A percentile compares a stretch with the other conserved stretches of the same genome.
These are phyloP conservation scores for Exophiala dermatitidis DNA, from an alignment of 2,329 filamentous ascomycete genomes.

Conservation along the genomic window DNA sequence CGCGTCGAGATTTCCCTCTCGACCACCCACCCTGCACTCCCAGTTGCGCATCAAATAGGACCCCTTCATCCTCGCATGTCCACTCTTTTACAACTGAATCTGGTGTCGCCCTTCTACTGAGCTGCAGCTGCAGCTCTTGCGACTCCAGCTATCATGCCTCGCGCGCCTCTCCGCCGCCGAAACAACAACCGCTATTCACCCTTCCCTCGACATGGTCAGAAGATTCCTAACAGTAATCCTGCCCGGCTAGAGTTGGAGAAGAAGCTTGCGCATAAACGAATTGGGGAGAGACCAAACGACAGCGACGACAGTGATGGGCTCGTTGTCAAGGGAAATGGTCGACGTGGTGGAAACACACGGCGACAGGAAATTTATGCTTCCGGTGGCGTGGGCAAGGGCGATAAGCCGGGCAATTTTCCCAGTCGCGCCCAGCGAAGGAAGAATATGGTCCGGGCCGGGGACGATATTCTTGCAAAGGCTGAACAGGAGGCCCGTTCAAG, in stretches of 20 bases:
- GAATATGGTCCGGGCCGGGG: slow-evolving; percentile 17
- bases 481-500: slow-evolving; percentile 5
- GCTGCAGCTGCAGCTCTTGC: slow-evolving; percentile 1
- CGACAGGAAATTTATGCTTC: slow-evolving; percentile 26
- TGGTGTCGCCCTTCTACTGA: not conserved
- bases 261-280: slow-evolving; percentile 21
- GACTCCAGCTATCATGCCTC: slow-evolving; percentile 17
- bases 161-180: slow-evolving; percentile 20
- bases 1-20: not conserved
- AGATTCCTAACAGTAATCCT: slow-evolving; percentile 13
- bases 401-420: slow-evolving; percentile 24
- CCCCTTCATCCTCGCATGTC: too few species aligned
- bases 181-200: slow-evolving; percentile 17
- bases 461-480: slow-evolving; percentile 14
- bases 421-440: slow-evolving; percentile 22
- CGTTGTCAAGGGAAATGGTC: slow-evolving; percentile 22
- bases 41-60: not conserved
- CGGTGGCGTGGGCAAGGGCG: slow-evolving; percentile 22
- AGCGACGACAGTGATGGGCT: slow-evolving; percentile 28
- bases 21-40: not conserved
- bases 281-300: slow-evolving; percentile 21
- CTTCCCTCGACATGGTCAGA: slow-evolving; percentile 1
- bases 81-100: too few species aligned
- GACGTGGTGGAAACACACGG: slow-evolving; percentile 15
- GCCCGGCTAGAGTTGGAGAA: slow-evolving; percentile 19